Percentiles rank a stretch among this genome's conserved stretches.
phyloP scores from a whole-genome alignment of 2,329 filamentous ascomycete genomes.

The Akanthomyces lecanii region DNA sequence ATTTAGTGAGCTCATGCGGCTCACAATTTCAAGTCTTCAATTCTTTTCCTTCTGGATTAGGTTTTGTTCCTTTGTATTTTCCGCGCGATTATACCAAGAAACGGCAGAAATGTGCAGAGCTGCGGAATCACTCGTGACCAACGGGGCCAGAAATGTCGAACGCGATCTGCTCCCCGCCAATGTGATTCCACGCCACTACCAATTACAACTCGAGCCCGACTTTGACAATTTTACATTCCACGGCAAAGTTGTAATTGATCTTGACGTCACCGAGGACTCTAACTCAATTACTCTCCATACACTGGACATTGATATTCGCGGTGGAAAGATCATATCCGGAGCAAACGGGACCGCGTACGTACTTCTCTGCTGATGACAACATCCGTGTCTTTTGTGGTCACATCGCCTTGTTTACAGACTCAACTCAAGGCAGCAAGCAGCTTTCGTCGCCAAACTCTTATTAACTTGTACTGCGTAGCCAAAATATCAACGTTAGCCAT shows the following conservation, averaged over 20 bases:
- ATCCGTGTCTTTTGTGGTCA: background rate
- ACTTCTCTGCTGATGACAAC: background rate
- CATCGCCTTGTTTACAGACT: background rate
- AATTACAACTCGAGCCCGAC: conserved; percentile 86
- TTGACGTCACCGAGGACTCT: conserved; percentile 80
- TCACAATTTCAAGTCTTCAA: background rate
- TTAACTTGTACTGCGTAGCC: conserved; percentile 13
- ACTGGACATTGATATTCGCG: conserved; percentile 75
- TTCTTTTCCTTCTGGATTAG: background rate
- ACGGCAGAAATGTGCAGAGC: background rate
- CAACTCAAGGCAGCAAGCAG: background rate
- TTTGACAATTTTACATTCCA: conserved; percentile 84
- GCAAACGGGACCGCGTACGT: conserved; percentile 47
- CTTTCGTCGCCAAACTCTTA: background rate
- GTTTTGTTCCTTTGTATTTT: background rate
- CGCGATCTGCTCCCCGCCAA: conserved; percentile 88
- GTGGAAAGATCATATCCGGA: conserved; percentile 44
- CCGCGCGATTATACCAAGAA: too few species aligned
- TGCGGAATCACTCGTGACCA: background rate
- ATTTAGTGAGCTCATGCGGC: background rate
- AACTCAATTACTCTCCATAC: conserved; percentile 84
- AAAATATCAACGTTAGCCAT: conserved; percentile 58
- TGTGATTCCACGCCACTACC: conserved; percentile 84
- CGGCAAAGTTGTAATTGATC: conserved; percentile 77
- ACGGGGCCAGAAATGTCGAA: conserved; percentile 15